Evolutionary conservation across 2,329 filamentous ascomycete species (phyloP).

Genomic region (Colletotrichum liaoningense): DNA sequence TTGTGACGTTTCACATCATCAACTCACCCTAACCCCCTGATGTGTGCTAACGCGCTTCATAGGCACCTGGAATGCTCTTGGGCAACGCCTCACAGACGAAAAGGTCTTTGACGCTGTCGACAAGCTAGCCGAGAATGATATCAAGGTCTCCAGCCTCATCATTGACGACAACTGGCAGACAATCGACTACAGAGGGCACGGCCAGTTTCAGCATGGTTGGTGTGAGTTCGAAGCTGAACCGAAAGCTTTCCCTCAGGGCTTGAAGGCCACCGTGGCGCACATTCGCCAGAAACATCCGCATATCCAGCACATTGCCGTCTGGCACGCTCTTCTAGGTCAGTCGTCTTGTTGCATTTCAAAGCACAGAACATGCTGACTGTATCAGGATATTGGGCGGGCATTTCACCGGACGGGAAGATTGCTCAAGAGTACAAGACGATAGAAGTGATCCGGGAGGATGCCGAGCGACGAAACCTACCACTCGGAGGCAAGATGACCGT

Average conservation of each 20-base stretch:
- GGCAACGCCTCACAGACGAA: slow-evolving; percentile 82
- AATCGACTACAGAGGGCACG: slow-evolving; percentile 64
- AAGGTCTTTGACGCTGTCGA: slow-evolving; percentile 83
- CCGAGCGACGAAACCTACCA: slow-evolving; percentile 58
- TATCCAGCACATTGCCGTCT: slow-evolving; percentile 88
- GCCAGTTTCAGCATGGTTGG: slow-evolving; percentile 74
- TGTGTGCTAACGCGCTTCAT: slow-evolving; percentile 16
- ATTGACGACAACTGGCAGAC: slow-evolving; percentile 98
- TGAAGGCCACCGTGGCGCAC: slow-evolving; percentile 76
- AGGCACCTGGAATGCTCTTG: slow-evolving; percentile 94
- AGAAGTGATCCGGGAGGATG: slow-evolving; percentile 62
- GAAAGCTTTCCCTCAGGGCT: slow-evolving; percentile 80
- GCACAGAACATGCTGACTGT: slow-evolving; percentile 33
- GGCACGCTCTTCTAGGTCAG: slow-evolving; percentile 81
- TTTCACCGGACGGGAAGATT: slow-evolving; percentile 80
- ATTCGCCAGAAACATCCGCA: slow-evolving; percentile 78
- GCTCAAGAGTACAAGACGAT: slow-evolving; percentile 83
- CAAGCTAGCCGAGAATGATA: slow-evolving; percentile 74
- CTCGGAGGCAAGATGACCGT: slow-evolving; percentile 76
- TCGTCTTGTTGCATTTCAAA: slow-evolving; percentile 36
- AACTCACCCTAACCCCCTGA: neutral
- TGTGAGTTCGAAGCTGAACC: slow-evolving; percentile 87
- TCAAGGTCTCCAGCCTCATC: slow-evolving; percentile 86
- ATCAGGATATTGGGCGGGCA: slow-evolving; percentile 87
- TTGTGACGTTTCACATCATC: neutral